Conservation (phyloP, 371 early-diverging fungal genomes). For the Rhizopus delemar region DNA sequence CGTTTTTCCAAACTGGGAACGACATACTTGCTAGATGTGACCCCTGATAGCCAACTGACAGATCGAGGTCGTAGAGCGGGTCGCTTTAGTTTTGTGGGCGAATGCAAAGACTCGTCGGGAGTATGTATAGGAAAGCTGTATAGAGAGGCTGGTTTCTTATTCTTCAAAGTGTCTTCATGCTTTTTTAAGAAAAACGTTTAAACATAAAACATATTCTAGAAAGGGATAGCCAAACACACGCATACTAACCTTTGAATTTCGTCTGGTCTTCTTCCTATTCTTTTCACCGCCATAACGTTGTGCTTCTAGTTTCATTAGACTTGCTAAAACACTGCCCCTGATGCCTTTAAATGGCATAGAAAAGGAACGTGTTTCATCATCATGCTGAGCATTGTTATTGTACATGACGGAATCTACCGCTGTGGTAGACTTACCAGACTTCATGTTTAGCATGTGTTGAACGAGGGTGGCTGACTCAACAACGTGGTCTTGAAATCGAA, state of each 20-base stretch:
- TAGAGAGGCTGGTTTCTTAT: slow-evolving; percentile 7
- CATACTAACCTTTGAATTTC: too few relatives aligned
- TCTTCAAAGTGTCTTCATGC: too few relatives aligned
- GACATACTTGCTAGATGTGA: slow-evolving; percentile 37
- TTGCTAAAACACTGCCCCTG: slow-evolving; percentile 41
- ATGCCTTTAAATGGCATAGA: neutral
- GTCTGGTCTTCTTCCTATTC: neutral
- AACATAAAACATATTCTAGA: too few relatives aligned
- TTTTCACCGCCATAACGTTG: slow-evolving; percentile 18
- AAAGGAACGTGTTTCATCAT: slow-evolving; percentile 7
- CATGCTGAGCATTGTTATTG: neutral
- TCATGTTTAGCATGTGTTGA: slow-evolving; percentile 38
- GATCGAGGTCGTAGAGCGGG: slow-evolving; percentile 39
- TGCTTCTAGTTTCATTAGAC: slow-evolving; percentile 47
- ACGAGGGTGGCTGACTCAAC: slow-evolving; percentile 48
- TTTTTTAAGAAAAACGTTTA: too few relatives aligned
- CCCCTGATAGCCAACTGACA: slow-evolving; percentile 40
- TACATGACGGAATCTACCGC: neutral
- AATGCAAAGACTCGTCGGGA: neutral
- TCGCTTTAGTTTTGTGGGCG: slow-evolving; percentile 18
- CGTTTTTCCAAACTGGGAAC: slow-evolving; percentile 47
- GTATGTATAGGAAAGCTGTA: slow-evolving; percentile 12
- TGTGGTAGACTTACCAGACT: neutral
- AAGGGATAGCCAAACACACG: too few relatives aligned
- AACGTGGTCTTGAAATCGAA: slow-evolving; percentile 49